phyloP scores from a whole-genome alignment of 768 basidiomycete species.

The Cubamyces lactineus region DNA sequence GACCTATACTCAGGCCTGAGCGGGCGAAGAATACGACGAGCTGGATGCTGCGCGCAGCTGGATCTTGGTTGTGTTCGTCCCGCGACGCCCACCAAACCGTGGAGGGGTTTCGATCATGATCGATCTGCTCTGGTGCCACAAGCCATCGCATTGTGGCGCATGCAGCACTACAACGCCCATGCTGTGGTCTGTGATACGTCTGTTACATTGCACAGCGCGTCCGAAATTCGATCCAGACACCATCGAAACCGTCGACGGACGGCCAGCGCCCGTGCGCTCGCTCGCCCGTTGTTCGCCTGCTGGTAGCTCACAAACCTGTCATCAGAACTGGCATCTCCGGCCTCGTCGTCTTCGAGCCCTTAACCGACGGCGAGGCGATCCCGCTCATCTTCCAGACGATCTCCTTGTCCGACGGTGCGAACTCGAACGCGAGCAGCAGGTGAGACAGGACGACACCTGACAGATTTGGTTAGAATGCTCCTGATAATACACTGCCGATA shows the following conservation, averaged over 20 bases:
- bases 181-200: background rate
- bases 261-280: too few relatives aligned
- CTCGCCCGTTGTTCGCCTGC: too few relatives aligned
- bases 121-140: background rate
- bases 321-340: constrained; percentile 13
- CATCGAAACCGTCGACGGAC: background rate
- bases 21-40: too few relatives aligned
- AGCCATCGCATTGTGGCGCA: background rate
- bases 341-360: constrained; percentile 5
- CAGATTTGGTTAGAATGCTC: background rate
- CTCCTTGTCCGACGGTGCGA: constrained; percentile 13
- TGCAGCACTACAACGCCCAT: background rate
- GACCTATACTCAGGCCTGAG: too few relatives aligned
- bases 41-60: too few relatives aligned
- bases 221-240: background rate
- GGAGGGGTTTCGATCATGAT: background rate
- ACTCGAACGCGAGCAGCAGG: constrained; percentile 7
- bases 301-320: background rate
- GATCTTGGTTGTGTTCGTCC: too few relatives aligned
- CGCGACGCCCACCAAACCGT: too few relatives aligned
- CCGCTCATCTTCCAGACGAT: constrained; percentile 19
- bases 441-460: constrained; percentile 10
- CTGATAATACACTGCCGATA: background rate
- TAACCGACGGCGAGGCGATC: constrained; percentile 11
- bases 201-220: background rate